Evolutionary conservation across 495 filamentous ascomycete genomes (phyloP), one percentile per base, ranked within the genome.

Genomic region (Tuber magnatum): DNA sequence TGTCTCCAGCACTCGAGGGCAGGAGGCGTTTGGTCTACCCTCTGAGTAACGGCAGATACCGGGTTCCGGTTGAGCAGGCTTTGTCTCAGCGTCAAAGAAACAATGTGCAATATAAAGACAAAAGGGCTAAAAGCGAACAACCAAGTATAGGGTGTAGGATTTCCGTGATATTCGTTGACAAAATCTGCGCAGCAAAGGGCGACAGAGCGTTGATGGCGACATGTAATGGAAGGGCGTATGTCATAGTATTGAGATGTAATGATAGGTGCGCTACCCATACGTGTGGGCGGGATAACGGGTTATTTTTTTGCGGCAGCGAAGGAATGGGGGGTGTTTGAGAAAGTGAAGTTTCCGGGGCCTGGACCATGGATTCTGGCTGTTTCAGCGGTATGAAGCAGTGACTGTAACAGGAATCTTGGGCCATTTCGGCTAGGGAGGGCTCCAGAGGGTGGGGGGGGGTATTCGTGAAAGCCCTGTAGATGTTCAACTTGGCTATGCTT

Each of bases 131-230:
- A 3, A 83, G 79, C 1, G 87, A 86, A 10, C 85, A 85, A 10
- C 86, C 82, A 8, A 88, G 83, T 0, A 88, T 87, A 0, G 88
- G 88, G 75, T 89, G 88, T 3, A 88, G 83, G 76, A 86, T 84
- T 42, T 81, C 78, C 1, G 82, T 74, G 35, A 72, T 43, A 16
- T 71, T 72, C 16, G 75, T 70, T 0, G 88, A 86, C n/a, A 89
- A 81, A 2, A 83, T 78, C n/a, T 84, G 77, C 2, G 87, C 86
- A 38, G 82, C 71, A 71, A 85, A 83, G 87, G 87, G 89, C 71
- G 84, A 73, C 1, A 89, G 83, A 32, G 86, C 77, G 75, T 84
- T 88, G 73, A 88, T 75, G 65, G 82, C 80, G 28, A 87, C 81
- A 68, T 89, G 87, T 24, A 85, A 80, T 5, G 87, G 87, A 32